Evolutionary conservation across 768 basidiomycete genomes (phyloP).

Genomic region (Tricholoma matsutake): DNA sequence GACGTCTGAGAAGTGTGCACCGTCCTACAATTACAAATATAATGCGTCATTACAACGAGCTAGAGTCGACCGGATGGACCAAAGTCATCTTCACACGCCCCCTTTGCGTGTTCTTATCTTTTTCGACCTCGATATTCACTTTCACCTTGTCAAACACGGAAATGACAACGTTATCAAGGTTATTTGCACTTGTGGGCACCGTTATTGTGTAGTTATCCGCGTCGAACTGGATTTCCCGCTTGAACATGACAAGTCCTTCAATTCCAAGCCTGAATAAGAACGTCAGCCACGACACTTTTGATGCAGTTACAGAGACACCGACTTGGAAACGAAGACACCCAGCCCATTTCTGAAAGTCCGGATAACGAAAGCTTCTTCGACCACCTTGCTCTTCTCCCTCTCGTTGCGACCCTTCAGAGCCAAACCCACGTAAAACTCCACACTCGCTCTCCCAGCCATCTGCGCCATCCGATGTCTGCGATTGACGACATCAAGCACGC

Average conservation of each 20-base stretch:
- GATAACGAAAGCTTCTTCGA: slow-evolving; percentile 90
- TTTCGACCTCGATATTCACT: slow-evolving; percentile 91
- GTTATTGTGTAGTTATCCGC: slow-evolving; percentile 86
- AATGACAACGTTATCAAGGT: slow-evolving; percentile 49
- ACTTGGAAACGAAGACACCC: slow-evolving; percentile 96
- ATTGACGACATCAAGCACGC: slow-evolving; percentile 83
- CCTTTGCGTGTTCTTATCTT: slow-evolving; percentile 90
- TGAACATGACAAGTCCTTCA: slow-evolving; percentile 94
- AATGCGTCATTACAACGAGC: slow-evolving; percentile 29
- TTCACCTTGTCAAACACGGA: slow-evolving; percentile 92
- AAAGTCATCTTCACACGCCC: slow-evolving; percentile 87
- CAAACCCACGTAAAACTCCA: slow-evolving; percentile 96
- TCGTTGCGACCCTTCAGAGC: slow-evolving; percentile 74
- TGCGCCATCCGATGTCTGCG: slow-evolving; percentile 94
- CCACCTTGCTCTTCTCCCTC: slow-evolving; percentile 43
- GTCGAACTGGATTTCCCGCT: slow-evolving; percentile 84
- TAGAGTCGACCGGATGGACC: slow-evolving; percentile 60
- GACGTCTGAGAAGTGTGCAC: too few species aligned
- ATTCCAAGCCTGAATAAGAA: slow-evolving; percentile 70
- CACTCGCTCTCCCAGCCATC: slow-evolving; percentile 94
- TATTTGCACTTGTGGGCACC: slow-evolving; percentile 43
- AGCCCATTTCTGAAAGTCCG: slow-evolving; percentile 92
- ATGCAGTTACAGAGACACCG: slow-evolving; percentile 25
- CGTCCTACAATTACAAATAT: background rate
- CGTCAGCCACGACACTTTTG: background rate